Evolutionary conservation across 1,139 yeast species (phyloP), one percentile per base, ranked within the genome.

Genomic region (Nakaseomyces sp.): DNA sequence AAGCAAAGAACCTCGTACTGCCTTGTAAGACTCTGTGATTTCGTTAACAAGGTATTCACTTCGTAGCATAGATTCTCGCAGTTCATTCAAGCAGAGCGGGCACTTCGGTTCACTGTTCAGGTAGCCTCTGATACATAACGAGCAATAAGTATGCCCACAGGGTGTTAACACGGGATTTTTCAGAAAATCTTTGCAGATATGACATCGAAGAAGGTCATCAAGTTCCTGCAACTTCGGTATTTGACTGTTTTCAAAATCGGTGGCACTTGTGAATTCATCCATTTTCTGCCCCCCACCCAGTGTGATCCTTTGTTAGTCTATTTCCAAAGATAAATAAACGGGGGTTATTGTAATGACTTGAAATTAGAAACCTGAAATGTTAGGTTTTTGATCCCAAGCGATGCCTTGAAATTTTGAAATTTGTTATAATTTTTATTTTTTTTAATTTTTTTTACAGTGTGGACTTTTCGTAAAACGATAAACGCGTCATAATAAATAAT

Each of bases 131-230:
- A 91, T 85, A 61, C 98, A 91, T 18, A 81, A 72, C 0, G 96
- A 87, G 61, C 98, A 91, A 60, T 88, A 91, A 0, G 93, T 81
- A 60, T 91, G 97, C 40, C 85, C 82, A 66, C 97, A 89, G 5
- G 81, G 73, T 1, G 96, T 85, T 37, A 84, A 68, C 44, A 87
- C 88, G 1, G 98, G 97, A 0, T 93, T 89, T 38, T 67, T 72
- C 48, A 85, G 69, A 51, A 82, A 77, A 48, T 88, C 96, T 58
- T 89, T 87, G 61, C 98, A 91, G n/a, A 91, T 83, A 54, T 82
- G 88, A 57, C 98, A 91, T 56, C 95, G 63, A 46, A 88, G 70
- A 15, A 82, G 68, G 2, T 84, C 70, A 51, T 89, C 96, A 5
- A 89, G 65, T 42, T 74, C 79, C 2, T 72, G 56, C 9, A 88